Evolutionary conservation across 345 rosid genomes (phyloP).

Genomic region (Dipteronia sinensis): DNA sequence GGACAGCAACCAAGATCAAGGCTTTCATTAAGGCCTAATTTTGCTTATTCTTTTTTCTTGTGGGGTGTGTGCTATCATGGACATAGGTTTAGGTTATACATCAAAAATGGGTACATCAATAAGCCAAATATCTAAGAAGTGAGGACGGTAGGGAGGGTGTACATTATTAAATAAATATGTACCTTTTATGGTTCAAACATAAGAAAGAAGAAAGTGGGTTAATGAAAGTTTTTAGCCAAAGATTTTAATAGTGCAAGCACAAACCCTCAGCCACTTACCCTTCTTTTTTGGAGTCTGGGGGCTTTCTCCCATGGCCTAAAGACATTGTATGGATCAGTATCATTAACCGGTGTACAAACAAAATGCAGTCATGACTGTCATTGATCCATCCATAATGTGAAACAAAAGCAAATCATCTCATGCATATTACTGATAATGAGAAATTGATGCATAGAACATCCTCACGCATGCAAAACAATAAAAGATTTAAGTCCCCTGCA

Average conservation of each 20-base stretch:
- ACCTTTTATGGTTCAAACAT: no score
- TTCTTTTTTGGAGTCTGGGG: slow-evolving; percentile 93
- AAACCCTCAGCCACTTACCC: slow-evolving; percentile 49
- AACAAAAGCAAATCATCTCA: background rate
- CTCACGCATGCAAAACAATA: background rate
- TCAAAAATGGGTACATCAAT: no score
- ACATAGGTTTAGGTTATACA: no score
- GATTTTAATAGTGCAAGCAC: background rate
- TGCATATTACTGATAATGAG: background rate
- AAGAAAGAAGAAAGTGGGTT: no score
- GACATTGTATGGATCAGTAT: slow-evolving; percentile 95
- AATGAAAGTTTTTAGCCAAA: background rate
- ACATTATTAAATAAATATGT: no score
- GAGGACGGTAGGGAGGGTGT: no score
- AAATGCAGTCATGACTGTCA: background rate
- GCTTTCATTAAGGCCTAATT: no score
- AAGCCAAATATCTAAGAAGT: no score
- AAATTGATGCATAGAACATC: background rate
- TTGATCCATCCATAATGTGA: background rate
- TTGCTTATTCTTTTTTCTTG: no score
- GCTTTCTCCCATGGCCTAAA: slow-evolving; percentile 97
- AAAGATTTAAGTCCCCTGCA: background rate
- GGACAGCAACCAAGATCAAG: no score
- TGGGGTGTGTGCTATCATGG: no score
- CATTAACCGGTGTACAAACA: slow-evolving; percentile 75